Evolutionary conservation across 306 rosid genomes (phyloP), one percentile per base, ranked within the genome.

Genomic region (Rosa rugosa): DNA sequence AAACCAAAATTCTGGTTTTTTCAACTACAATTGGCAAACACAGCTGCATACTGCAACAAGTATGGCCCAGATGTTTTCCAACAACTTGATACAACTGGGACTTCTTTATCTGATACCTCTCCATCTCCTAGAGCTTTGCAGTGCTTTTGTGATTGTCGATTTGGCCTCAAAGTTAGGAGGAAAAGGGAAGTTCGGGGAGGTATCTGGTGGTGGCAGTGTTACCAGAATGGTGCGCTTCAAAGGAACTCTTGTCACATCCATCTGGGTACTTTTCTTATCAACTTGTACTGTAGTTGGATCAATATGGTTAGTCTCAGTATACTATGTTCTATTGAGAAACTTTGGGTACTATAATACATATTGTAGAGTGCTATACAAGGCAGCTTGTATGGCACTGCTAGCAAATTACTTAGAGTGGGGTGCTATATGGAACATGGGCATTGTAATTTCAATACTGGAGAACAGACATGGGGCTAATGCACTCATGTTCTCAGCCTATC

Each of bases 381-480:
- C 79, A 16, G 75, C 79, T 22, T 7, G 82, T 53, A 71, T 45
- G 42, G 78, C 71, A 66, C 54, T 86, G 72, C 64, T 90, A 10
- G 80, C 59, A 49, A 76, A 83, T 62, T 81, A 83, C 73, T 64
- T 85, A 59, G 94, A 88, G 72, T 81, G 90, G 90, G 85, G 86
- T 59, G 81, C 85, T 23, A 54, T 73, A 53, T 88, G 94, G 94
- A 88, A 88, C 18, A 84, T 85, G 90, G 76, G 88, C 18, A 68
- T 83, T 77, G 87, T 86, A 23, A 69, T 88, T 27, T 88, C 90
- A 69, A 62, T 84, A 23, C 44, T 88, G 79, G 86, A 90, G 60
- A 83, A 84, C 5, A 74, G 44, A 53, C 44, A 69, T 31, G 90
- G 94, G 47, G 18, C 74, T 63, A 79, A 84, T 74, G 89, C 90